Evolutionary conservation across 257 asterid species (phyloP).

Genomic region (Forsythia viridissima): DNA sequence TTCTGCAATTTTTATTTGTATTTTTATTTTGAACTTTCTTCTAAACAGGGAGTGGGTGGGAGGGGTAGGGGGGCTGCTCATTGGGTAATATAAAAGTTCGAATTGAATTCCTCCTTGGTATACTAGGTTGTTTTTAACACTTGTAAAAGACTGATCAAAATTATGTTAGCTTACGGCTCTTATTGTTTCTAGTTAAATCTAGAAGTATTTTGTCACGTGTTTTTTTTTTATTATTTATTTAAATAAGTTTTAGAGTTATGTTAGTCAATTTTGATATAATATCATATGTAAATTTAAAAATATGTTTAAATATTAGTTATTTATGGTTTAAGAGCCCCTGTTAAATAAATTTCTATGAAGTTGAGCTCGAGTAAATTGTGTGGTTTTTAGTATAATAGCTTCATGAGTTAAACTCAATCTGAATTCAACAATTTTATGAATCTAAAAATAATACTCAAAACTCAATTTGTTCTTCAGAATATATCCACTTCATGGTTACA

Average conservation of each 20-base stretch:
- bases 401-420: neutral
- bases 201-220: neutral
- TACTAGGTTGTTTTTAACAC: neutral
- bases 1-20: neutral
- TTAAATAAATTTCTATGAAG: neutral
- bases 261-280: neutral
- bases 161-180: neutral
- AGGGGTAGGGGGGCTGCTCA: neutral
- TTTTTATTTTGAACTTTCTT: neutral
- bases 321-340: neutral
- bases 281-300: no score
- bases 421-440: no score
- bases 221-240: neutral
- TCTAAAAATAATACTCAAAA: no score
- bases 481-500: no score
- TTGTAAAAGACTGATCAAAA: conserved; percentile 11
- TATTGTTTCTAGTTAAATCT: neutral
- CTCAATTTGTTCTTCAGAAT: no score
- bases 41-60: neutral
- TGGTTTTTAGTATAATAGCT: neutral
- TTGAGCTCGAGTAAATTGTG: neutral
- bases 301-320: neutral
- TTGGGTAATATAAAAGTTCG: conserved; percentile 10
- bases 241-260: neutral
- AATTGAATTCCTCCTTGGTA: conserved; percentile 23